Evolutionary conservation across 2,329 filamentous ascomycete genomes (phyloP), one percentile per base, ranked within the genome.

Genomic region (Aspergillus udagawae): DNA sequence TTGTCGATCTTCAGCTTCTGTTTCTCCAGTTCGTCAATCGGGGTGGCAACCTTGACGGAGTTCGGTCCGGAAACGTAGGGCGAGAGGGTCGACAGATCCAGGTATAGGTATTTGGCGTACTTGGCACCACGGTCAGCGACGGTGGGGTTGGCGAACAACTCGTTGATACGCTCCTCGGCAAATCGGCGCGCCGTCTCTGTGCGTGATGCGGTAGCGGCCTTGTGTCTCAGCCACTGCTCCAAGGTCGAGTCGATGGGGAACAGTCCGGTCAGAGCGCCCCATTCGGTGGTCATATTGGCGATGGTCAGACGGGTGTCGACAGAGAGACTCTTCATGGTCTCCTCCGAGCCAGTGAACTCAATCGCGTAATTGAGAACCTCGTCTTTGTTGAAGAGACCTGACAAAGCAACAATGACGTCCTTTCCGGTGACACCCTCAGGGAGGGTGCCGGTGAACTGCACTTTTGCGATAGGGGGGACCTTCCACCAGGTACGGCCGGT

Each of bases 291-390:
- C 90, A 94, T 94, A 70, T 93, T 94, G 4, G 80, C 74, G 35
- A 77, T 76, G 0, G 90, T 87, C 35, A 96, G 73, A 10, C 92
- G 80, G 63, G 88, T 82, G 64, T 94, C 90, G 0, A 96, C 77
- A 0, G 86, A 79, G 1, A 96, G 79, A 66, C 83, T 91, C 47
- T 76, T 69, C 80, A 94, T 83, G 0, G 92, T 96, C 70, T 92
- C 81, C 61, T 91, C 86, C 0, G 87, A 86, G 12, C 92, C 93
- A 0, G 85, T 86, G 67, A 97, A 96, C 69, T 97, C 93, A 59
- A 97, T 87, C 4, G 86, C 86, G 70, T 96, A 91, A 76, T 97
- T 97, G 14, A 97, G 81, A 0, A 97, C 93, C 48, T 96, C 91
- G 64, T 91, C 88, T 54, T 89, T 85, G 75, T 90, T 89, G 79